Evolutionary conservation across 345 rosid species (phyloP).

Genomic region (Brassica juncea): DNA sequence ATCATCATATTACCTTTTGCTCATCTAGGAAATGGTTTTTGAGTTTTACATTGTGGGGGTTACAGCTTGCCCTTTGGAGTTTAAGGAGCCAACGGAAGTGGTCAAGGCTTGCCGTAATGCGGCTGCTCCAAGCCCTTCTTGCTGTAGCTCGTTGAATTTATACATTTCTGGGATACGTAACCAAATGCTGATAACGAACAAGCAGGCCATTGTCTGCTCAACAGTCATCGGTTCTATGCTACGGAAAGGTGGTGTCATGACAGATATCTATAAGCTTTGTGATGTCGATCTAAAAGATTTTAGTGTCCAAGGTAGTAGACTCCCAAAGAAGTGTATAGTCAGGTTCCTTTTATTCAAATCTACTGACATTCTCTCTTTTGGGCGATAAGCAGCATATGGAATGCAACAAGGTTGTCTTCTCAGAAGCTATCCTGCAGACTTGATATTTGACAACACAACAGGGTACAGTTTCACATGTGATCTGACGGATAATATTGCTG

Average conservation of each 20-base stretch:
- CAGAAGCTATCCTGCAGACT: constrained; percentile 81
- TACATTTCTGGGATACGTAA: constrained; percentile 82
- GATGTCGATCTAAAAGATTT: constrained; percentile 93
- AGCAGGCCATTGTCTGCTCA: constrained; percentile 94
- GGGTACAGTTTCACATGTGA: constrained; percentile 96
- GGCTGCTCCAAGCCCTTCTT: constrained; percentile 89
- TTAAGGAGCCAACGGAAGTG: constrained; percentile 78
- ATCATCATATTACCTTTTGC: not conserved
- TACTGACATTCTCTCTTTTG: constrained; percentile 37
- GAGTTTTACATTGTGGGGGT: constrained; percentile 23
- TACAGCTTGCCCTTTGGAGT: constrained; percentile 91
- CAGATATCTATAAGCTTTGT: constrained; percentile 89
- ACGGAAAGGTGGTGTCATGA: constrained; percentile 80
- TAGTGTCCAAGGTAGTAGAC: constrained; percentile 74
- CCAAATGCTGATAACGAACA: constrained; percentile 95
- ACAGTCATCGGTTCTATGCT: constrained; percentile 78
- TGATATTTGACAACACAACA: constrained; percentile 76
- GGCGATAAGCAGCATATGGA: constrained; percentile 63
- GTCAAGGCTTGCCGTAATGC: constrained; percentile 80
- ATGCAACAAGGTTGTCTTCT: constrained; percentile 94
- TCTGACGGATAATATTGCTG: constrained; percentile 88
- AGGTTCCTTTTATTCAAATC: constrained; percentile 4
- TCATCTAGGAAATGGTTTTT: not conserved
- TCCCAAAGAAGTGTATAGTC: not conserved
- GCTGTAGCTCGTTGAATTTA: constrained; percentile 83